phyloP scores from a whole-genome alignment of 805 yeast species.

The Kluyveromyces aestuarii region DNA sequence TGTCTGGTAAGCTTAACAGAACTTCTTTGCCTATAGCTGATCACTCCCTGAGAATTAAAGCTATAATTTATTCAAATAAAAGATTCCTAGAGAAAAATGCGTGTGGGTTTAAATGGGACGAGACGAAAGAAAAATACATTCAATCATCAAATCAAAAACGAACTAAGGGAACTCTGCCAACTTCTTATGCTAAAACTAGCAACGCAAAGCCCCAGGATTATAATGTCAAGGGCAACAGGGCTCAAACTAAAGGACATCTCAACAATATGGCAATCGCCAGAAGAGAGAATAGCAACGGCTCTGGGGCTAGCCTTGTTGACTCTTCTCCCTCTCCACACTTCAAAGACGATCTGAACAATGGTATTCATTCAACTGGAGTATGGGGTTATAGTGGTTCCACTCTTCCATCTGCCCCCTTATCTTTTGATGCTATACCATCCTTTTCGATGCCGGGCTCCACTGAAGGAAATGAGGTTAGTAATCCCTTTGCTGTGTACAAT shows the following conservation, averaged over 20 bases:
- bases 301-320: background rate
- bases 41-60: slow-evolving; percentile 6
- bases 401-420: slow-evolving; percentile 23
- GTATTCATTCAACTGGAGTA: background rate
- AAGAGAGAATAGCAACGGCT: background rate
- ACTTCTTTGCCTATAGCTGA: slow-evolving; percentile 6
- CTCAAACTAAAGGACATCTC: background rate
- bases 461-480: slow-evolving; percentile 5
- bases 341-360: background rate
- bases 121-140: background rate
- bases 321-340: background rate
- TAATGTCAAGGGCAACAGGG: background rate
- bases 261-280: background rate
- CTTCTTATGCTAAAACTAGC: background rate
- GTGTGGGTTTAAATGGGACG: slow-evolving; percentile 8
- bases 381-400: slow-evolving; percentile 29
- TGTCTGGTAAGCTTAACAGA: slow-evolving; percentile 10
- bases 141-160: background rate
- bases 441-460: background rate
- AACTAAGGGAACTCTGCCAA: background rate
- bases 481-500: background rate
- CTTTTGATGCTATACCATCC: slow-evolving; percentile 18
- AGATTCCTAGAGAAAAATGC: slow-evolving; percentile 10
- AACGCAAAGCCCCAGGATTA: background rate
- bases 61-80: slow-evolving; percentile 7